These are phyloP conservation scores for Heteromeles arbutifolia DNA, from an alignment of 306 rosid species.

Conservation along the genomic window DNA sequence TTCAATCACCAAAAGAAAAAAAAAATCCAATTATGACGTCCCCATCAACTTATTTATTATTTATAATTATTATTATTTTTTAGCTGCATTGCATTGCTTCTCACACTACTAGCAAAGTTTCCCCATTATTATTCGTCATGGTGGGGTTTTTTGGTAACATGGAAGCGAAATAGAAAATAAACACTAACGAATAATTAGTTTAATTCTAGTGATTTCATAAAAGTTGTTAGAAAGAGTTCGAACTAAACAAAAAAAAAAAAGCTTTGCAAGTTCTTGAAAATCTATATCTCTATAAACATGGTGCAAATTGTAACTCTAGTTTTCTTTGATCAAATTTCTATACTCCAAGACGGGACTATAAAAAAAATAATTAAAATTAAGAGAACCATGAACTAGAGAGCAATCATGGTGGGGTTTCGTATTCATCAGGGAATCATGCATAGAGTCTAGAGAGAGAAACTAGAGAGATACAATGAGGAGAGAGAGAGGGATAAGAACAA, in stretches of 20 bases:
- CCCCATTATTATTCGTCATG: slow-evolving; percentile 35
- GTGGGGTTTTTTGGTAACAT: background rate
- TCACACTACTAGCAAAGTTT: slow-evolving; percentile 47
- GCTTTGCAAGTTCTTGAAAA: no score
- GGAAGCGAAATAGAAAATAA: no score
- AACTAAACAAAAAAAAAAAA: no score
- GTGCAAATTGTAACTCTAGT: no score
- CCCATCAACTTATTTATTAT: slow-evolving; percentile 20
- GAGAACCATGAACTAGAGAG: no score
- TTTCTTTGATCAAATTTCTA: no score
- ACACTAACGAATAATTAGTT: no score
- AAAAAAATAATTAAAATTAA: no score
- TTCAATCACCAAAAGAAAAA: slow-evolving; percentile 36
- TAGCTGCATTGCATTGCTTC: slow-evolving; percentile 24
- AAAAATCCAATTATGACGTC: slow-evolving; percentile 32
- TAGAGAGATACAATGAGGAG: slow-evolving; percentile 7
- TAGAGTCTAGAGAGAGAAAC: slow-evolving; percentile 6
- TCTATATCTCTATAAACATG: no score
- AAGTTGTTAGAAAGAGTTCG: no score
- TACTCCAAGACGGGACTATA: no score
- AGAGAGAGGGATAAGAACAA: slow-evolving; percentile 74
- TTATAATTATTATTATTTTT: background rate
- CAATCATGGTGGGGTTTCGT: background rate
- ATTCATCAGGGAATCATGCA: slow-evolving; percentile 15
- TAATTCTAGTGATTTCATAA: no score